Percentiles rank a stretch among this genome's conserved stretches.
phyloP scores from a whole-genome alignment of 768 basidiomycete species.

The Suillus bovinus region DNA sequence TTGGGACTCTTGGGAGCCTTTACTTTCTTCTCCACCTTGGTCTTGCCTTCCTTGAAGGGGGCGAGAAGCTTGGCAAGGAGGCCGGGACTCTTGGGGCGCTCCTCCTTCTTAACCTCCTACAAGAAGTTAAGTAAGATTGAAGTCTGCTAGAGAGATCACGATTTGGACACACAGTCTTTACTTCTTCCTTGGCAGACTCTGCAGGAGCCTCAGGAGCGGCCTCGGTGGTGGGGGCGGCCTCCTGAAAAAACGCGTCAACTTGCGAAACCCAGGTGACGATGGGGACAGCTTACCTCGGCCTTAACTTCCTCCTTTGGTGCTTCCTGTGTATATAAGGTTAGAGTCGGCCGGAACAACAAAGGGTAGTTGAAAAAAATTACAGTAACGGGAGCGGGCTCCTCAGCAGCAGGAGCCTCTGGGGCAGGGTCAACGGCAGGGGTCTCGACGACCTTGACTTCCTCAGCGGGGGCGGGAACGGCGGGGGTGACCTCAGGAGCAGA shows the following conservation, averaged over 20 bases:
- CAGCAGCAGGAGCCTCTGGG: constrained; percentile 32
- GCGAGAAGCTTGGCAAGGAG: constrained; percentile 78
- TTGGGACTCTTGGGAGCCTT: constrained; percentile 73
- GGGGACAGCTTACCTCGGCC: constrained; percentile 34
- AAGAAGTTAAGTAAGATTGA: constrained; percentile 23
- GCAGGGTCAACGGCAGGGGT: constrained; percentile 33
- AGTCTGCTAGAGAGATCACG: constrained; percentile 16
- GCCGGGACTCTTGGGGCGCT: constrained; percentile 78
- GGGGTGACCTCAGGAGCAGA: constrained; percentile 68
- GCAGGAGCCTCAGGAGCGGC: constrained; percentile 21
- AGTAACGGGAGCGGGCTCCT: constrained; percentile 36
- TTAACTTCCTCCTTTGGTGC: constrained; percentile 41
- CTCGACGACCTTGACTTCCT: constrained; percentile 56
- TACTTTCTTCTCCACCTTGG: constrained; percentile 57
- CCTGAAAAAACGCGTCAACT: constrained; percentile 29
- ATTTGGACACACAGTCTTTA: constrained; percentile 37
- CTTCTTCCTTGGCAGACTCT: constrained; percentile 42
- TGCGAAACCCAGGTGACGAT: too few relatives aligned
- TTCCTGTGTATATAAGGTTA: constrained; percentile 32
- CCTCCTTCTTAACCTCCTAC: constrained; percentile 64
- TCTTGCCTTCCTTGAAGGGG: constrained; percentile 63
- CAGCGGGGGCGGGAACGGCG: constrained; percentile 39
- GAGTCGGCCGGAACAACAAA: constrained; percentile 5
- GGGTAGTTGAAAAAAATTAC: constrained; percentile 25
- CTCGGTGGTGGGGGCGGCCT: constrained; percentile 30